These are phyloP conservation scores for Vigna unguiculata DNA, from an alignment of 306 rosid genomes.

Conservation along the genomic window DNA sequence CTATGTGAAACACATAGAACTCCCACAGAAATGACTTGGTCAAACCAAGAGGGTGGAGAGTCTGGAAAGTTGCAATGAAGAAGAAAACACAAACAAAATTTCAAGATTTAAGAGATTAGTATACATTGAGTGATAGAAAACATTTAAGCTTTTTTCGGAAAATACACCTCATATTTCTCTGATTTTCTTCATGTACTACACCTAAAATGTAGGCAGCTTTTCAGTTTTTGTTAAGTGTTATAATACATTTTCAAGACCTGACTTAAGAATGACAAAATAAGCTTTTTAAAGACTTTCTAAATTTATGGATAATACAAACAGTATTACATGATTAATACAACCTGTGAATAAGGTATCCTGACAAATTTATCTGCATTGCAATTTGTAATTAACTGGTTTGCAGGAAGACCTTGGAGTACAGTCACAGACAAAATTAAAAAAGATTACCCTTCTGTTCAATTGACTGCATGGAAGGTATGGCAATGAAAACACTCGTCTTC, in stretches of 20 bases:
- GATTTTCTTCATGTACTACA: neutral
- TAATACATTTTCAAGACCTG: neutral
- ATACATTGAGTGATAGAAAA: neutral
- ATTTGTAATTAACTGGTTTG: conserved; percentile 41
- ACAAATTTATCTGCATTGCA: conserved; percentile 1
- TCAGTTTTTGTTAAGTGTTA: neutral
- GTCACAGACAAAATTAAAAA: conserved; percentile 65
- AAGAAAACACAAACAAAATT: conserved; percentile 1
- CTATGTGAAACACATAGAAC: conserved; percentile 16
- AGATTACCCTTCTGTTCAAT: conserved; percentile 81
- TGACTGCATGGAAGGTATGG: conserved; percentile 92
- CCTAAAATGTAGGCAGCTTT: conserved; percentile 6
- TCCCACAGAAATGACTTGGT: neutral
- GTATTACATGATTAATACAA: neutral
- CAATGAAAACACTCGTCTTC: conserved; percentile 29
- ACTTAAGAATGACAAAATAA: conserved; percentile 6
- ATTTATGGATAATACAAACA: neutral
- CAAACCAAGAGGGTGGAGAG: neutral
- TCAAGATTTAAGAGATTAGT: neutral
- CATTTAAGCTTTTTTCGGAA: conserved; percentile 5
- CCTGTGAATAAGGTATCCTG: neutral
- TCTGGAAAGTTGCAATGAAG: neutral
- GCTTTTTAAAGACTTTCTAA: neutral
- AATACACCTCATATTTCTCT: conserved; percentile 1
- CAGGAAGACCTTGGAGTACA: conserved; percentile 82